Evolutionary conservation across 2,329 filamentous ascomycete species (phyloP).

Genomic region (Coniochaeta sp.): DNA sequence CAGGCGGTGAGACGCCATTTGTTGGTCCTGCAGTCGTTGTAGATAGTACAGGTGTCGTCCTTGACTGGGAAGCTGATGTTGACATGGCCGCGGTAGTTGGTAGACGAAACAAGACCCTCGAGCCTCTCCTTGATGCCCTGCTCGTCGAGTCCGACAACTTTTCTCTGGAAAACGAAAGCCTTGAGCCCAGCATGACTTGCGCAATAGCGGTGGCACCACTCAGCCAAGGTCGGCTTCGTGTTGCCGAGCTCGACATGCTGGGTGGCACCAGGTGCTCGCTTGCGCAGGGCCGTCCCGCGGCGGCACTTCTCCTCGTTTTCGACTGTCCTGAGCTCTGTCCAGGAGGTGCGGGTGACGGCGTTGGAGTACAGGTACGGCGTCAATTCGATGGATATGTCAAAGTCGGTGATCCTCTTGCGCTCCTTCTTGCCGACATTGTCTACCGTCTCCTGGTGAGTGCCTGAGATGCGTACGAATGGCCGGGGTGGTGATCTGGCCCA

Average conservation of each 20-base stretch:
- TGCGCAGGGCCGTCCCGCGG: constrained; percentile 56
- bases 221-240: constrained; percentile 32
- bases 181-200: constrained; percentile 51
- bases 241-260: constrained; percentile 37
- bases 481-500: constrained; percentile 44
- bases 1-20: constrained; percentile 57
- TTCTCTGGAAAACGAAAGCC: constrained; percentile 42
- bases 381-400: constrained; percentile 52
- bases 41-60: constrained; percentile 52
- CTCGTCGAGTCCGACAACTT: constrained; percentile 55
- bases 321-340: constrained; percentile 40
- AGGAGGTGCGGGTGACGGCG: constrained; percentile 29
- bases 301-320: constrained; percentile 53
- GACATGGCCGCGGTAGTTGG: constrained; percentile 60
- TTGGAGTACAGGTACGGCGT: constrained; percentile 49
- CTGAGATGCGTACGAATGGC: constrained; percentile 44
- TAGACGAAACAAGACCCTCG: constrained; percentile 49
- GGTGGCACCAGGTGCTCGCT: constrained; percentile 38
- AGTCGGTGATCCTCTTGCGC: constrained; percentile 44
- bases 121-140: constrained; percentile 44
- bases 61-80: constrained; percentile 52
- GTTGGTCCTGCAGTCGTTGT: constrained; percentile 56
- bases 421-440: constrained; percentile 40
- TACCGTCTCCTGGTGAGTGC: constrained; percentile 42
- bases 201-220: constrained; percentile 66